Base-by-base conservation (phyloP, 495 filamentous ascomycete genomes). In the Trichocladium uniseriatum region DNA sequence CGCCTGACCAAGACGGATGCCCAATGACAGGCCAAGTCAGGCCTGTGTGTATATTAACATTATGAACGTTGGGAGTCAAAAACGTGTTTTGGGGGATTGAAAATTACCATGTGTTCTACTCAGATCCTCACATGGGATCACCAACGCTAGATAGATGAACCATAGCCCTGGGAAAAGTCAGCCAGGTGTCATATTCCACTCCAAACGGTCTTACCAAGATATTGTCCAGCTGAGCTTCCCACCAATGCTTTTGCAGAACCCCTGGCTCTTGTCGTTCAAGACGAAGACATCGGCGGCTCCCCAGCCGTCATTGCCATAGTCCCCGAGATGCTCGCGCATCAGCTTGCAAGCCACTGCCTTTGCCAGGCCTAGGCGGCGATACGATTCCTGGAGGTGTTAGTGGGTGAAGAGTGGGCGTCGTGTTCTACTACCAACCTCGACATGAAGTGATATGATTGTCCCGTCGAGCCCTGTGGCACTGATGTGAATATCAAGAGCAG, bases 1-100 rank as follows among this genome's bases (percentile, higher is more conserved):
- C 84, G 87, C 45, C 69, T 79, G 39, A 76, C 71, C 51, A 69
- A 62, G 40, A 65, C 45, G 0, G 44, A 53, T n/a, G 43, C 21
- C 22, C 41, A 59, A 46, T 54, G 34, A 36, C 13, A 24, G 18
- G 35, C 24, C 1, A 0, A 20, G 14, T 15, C 24, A 8, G 24
- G 24, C 8, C n/a, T n/a, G n/a, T 27, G 24, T 4, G 24, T 27
- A 8, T 27, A 8, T 8, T 27, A 27, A 27, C 24, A 8, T 8
- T 8, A 8, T 27, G 3, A 8, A 8, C 24, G 3, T 27, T 27
- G 24, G 24, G 8, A 27, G 24, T 3, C 24, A 27, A 4, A 27
- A 27, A 27, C 3, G 24, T 27, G 24, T 27, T 8, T 4, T 27
- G 24, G 8, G 8, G 8, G 8, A 8, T 27, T 27, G 24, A 8